Base-by-base conservation (phyloP, 2,329 filamentous ascomycete species). In the Ustulina deusta region DNA sequence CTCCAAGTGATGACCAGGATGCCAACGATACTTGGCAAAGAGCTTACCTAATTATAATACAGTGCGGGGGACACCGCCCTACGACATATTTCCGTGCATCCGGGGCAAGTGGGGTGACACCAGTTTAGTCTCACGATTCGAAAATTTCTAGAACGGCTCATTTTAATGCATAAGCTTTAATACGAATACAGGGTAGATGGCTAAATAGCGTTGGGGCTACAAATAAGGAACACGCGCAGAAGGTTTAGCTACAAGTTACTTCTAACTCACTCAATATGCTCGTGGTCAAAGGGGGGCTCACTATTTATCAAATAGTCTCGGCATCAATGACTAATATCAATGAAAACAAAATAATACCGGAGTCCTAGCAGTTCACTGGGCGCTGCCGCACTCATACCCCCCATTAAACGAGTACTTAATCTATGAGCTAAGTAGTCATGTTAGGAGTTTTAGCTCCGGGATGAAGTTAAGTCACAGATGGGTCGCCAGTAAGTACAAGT, bases 61-160 rank as follows among this genome's bases (percentile, higher is more conserved):
- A 55, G 51, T 25, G 52, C 32, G 11, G 34, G 11, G 17, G 20
- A 20, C 25, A 29, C 34, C 20, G 20, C 34, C 11, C 36, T 40
- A 27, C 34, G 20, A 22, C 36, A 40, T 27, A 42, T 56, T 56
- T 27, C 52, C 34, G 20, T 40, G 11, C 34, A 29, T 56, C 49
- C 52, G 34, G 52, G 3, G 36, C 34, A 17, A 15, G 52, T 55
- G 52, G 52, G 27, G 13, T 55, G 52, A 55, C 20, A 40, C 34
- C 52, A 25, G 15, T 20, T 25, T 13, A 25, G 34, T 56, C 52
- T 40, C 22, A 42, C 11, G 36, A 56, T 56, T 40, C 36, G 13
- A 38, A 27, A 27, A n/a, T 27, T 56, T 56, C 52, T 56, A 56
- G 52, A 56, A 42, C 17, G 20, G 27, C 6, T 13, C 9, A 22